Evolutionary conservation across 495 filamentous ascomycete genomes (phyloP).

Genomic region (Aspergillus panamensis): DNA sequence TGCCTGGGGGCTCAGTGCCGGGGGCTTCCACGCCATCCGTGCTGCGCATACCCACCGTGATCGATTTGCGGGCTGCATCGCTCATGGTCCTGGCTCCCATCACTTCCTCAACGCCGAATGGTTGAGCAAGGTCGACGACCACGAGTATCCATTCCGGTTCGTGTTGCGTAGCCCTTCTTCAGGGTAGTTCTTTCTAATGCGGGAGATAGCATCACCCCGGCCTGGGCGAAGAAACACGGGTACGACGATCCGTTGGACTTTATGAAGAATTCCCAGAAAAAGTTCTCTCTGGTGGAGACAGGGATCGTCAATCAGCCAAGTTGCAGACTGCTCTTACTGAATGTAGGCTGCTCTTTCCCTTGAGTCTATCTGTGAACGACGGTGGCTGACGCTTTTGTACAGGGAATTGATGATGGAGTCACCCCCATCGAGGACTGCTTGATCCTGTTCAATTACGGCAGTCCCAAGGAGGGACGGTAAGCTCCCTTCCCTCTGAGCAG

Average conservation of each 20-base stretch:
- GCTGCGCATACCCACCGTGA: constrained; percentile 67
- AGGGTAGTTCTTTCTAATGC: background rate
- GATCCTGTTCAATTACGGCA: constrained; percentile 63
- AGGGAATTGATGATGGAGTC: constrained; percentile 67
- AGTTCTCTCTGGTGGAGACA: constrained; percentile 70
- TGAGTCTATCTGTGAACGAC: background rate
- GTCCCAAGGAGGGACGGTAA: constrained; percentile 66
- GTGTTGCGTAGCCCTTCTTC: constrained; percentile 19
- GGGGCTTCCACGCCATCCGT: constrained; percentile 74
- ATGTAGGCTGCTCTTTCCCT: constrained; percentile 42
- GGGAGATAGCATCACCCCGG: constrained; percentile 50
- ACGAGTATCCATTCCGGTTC: constrained; percentile 75
- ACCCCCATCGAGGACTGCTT: constrained; percentile 77
- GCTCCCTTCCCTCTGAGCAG: background rate
- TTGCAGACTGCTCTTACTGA: constrained; percentile 62
- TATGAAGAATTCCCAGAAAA: constrained; percentile 56
- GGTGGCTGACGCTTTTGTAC: constrained; percentile 4
- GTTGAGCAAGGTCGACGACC: constrained; percentile 62
- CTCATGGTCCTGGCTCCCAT: constrained; percentile 69
- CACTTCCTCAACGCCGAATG: constrained; percentile 64
- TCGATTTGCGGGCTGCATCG: constrained; percentile 56
- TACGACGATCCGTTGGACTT: constrained; percentile 59
- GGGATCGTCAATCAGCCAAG: constrained; percentile 63
- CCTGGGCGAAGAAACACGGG: constrained; percentile 69
- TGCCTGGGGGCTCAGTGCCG: constrained; percentile 70